A percentile compares a stretch with the other conserved stretches of the same genome.
Evolutionary conservation across 352 stramenopile species (phyloP).

Genomic region (Phytophthora cryptogea): DNA sequence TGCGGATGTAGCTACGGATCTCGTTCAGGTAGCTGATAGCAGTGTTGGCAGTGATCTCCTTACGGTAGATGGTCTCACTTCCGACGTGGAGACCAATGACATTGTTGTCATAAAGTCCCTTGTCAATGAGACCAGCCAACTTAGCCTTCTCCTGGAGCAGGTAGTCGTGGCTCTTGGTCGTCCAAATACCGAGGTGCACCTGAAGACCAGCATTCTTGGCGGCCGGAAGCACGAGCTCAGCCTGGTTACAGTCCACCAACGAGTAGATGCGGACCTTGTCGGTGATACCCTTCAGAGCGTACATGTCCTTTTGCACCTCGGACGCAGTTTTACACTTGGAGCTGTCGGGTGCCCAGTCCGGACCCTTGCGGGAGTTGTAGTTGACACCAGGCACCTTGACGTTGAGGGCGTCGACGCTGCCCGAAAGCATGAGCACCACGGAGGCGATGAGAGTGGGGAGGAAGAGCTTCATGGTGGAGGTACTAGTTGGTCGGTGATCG

Average conservation of each 20-base stretch:
- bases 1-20: slow-evolving; percentile 54
- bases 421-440: slow-evolving; percentile 16
- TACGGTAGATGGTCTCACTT: slow-evolving; percentile 73
- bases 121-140: slow-evolving; percentile 44
- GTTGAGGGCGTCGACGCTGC: slow-evolving; percentile 39
- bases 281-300: slow-evolving; percentile 42
- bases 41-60: slow-evolving; percentile 47
- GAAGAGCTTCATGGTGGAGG: slow-evolving; percentile 39
- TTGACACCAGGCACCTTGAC: slow-evolving; percentile 73
- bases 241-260: slow-evolving; percentile 60
- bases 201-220: slow-evolving; percentile 52
- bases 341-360: slow-evolving; percentile 46
- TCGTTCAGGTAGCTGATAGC: slow-evolving; percentile 66
- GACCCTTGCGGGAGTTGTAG: slow-evolving; percentile 70
- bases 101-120: slow-evolving; percentile 48
- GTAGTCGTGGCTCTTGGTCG: slow-evolving; percentile 37
- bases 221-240: slow-evolving; percentile 47
- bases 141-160: slow-evolving; percentile 54
- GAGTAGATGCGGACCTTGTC: slow-evolving; percentile 76
- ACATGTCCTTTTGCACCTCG: slow-evolving; percentile 63
- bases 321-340: slow-evolving; percentile 51
- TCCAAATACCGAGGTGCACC: slow-evolving; percentile 74
- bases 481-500: not conserved
- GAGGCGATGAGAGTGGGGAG: slow-evolving; percentile 24
- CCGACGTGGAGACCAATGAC: slow-evolving; percentile 65